Conservation (phyloP, 2,329 filamentous ascomycete genomes). For the Neurospora sp. region DNA sequence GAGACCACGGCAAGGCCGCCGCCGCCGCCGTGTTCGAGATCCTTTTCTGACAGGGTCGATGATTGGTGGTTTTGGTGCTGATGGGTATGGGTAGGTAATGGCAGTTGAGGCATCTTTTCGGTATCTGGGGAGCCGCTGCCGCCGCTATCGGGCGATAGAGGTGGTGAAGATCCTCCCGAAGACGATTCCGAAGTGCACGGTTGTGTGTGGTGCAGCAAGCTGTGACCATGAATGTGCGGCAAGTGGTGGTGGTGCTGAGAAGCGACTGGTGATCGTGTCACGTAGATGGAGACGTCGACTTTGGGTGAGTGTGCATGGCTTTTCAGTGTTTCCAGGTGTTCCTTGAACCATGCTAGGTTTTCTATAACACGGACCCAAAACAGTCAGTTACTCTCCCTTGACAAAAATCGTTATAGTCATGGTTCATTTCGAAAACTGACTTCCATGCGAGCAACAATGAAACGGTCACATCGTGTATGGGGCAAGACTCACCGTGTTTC, state of each 20-base stretch:
- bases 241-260: conserved; percentile 1
- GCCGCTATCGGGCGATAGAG: conserved; percentile 9
- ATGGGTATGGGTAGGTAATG: neutral
- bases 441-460: neutral
- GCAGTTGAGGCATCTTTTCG: conserved; percentile 6
- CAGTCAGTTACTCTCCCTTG: neutral
- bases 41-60: conserved; percentile 1
- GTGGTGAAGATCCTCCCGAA: conserved; percentile 7
- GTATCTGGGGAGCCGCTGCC: conserved; percentile 2
- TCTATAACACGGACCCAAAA: conserved; percentile 10
- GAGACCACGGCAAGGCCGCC: conserved; percentile 5
- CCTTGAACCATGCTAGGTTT: conserved; percentile 20
- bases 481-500: conserved; percentile 30
- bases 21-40: conserved; percentile 15
- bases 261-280: conserved; percentile 22
- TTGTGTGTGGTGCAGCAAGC: neutral
- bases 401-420: neutral
- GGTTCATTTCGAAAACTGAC: conserved; percentile 4
- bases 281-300: conserved; percentile 29
- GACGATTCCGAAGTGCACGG: conserved; percentile 12
- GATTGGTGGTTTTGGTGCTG: neutral
- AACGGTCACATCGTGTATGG: neutral
- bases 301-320: conserved; percentile 29
- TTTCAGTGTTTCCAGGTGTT: conserved; percentile 29
- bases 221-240: neutral